These are phyloP conservation scores for Secale cereale DNA, from an alignment of 176 grass and related monocot species.

Conservation along the genomic window DNA sequence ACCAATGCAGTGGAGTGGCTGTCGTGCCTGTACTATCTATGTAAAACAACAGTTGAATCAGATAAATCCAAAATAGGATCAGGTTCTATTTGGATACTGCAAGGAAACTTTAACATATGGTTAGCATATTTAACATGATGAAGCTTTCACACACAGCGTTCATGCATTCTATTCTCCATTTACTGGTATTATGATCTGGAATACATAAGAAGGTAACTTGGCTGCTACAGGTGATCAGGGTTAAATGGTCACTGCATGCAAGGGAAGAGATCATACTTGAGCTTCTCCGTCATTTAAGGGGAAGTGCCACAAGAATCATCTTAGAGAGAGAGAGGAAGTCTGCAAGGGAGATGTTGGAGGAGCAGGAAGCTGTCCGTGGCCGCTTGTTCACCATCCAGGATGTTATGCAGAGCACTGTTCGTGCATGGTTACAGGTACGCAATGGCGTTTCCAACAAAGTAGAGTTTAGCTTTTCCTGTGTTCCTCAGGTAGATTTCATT, in stretches of 20 bases:
- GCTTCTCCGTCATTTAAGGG: constrained; percentile 77
- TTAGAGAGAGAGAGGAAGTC: constrained; percentile 58
- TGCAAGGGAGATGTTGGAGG: constrained; percentile 83
- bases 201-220: not conserved
- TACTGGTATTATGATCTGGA: not conserved
- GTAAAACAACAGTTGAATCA: not conserved
- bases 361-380: constrained; percentile 94
- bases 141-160: not conserved
- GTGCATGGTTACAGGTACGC: constrained; percentile 89
- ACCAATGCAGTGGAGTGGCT: not conserved
- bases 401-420: constrained; percentile 98
- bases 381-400: constrained; percentile 98
- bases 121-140: constrained; percentile 14
- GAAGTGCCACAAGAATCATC: constrained; percentile 66
- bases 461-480: not conserved
- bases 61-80: not conserved
- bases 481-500: not conserved
- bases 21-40: not conserved
- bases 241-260: constrained; percentile 98
- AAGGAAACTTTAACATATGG: not conserved
- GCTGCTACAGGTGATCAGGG: constrained; percentile 76
- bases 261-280: constrained; percentile 94
- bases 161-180: constrained; percentile 12
- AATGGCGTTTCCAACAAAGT: not conserved
- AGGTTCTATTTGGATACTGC: not conserved